Evolutionary conservation across 129 eudicot species (phyloP), one percentile per base, ranked within the genome.

Genomic region (Lonicera japonica): DNA sequence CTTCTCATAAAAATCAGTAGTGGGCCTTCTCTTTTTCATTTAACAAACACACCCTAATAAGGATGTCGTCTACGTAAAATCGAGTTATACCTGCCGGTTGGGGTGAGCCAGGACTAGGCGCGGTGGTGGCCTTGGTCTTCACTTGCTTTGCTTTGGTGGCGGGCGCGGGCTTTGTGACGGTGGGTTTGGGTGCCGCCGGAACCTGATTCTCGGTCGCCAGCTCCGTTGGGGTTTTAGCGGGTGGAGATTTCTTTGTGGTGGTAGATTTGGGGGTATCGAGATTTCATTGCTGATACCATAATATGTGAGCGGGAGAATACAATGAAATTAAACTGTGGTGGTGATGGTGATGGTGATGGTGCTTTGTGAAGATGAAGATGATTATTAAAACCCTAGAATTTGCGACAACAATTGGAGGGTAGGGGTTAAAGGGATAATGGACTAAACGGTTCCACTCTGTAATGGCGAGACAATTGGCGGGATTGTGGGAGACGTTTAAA

Each of bases 231-330:
- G 83, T 79, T 76, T 83, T 83, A 25, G 82, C 58, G 59, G 83
- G 77, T 1, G 94, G 85, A 11, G 88, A 72, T 61, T 63, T 67
- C 57, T 81, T 85, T 38, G 83, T 36, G 61, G 87, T 66, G 8
- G 85, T 51, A 11, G 88, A 57, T 70, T 81, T 81, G 4, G 82
- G 78, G 50, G 70, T 68, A 54, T 56, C 94, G 74, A 38, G 88
- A 81, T 66, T 80, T 81, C 94, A 85, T 85, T 23, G 60, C 74
- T 60, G 40, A 58, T 24, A 45, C n/a, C n/a, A n/a, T n/a, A n/a
- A n/a, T 25, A 10, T n/a, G 51, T 43, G 50, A 16, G 53, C 0
- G 14, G 15, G n/a, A 17, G 19, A 43, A 10, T 43, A 10, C 14
- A 10, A 43, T 2, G 50, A 43, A 43, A 43, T 43, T 6, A 2